phyloP scores from a whole-genome alignment of 2,329 filamentous ascomycete genomes.

The Hymenoscyphus linearis region DNA sequence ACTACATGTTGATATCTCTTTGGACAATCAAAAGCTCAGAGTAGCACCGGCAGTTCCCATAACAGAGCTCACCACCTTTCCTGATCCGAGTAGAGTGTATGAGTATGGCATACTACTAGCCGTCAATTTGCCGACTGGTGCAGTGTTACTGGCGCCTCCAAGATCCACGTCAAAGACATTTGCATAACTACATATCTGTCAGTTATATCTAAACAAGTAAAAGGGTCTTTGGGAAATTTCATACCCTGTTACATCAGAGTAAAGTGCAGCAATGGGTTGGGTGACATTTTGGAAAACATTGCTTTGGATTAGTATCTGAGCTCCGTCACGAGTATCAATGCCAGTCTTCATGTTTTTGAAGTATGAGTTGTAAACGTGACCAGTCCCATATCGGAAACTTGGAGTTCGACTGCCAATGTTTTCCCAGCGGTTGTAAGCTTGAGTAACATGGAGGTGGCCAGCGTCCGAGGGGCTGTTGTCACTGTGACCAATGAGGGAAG shows the following conservation, averaged over 20 bases:
- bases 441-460: conserved; percentile 27
- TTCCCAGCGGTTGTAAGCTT: conserved; percentile 24
- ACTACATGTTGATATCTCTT: not conserved
- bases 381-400: conserved; percentile 60
- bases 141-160: conserved; percentile 42
- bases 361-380: conserved; percentile 54
- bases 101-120: conserved; percentile 44
- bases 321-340: conserved; percentile 52
- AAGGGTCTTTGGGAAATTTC: conserved; percentile 33
- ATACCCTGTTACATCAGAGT: conserved; percentile 17
- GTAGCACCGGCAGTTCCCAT: conserved; percentile 34
- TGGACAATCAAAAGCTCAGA: conserved; percentile 28
- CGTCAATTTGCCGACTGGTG: conserved; percentile 43
- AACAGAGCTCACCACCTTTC: conserved; percentile 38
- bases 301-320: conserved; percentile 55
- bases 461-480: conserved; percentile 26
- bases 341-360: conserved; percentile 42
- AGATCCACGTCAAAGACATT: conserved; percentile 42
- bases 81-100: conserved; percentile 47
- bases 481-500: conserved; percentile 28
- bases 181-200: conserved; percentile 35
- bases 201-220: conserved; percentile 34
- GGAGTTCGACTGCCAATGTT: conserved; percentile 37
- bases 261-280: conserved; percentile 32
- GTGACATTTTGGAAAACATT: conserved; percentile 41